These are phyloP conservation scores for Rhynchosporium secalis DNA, from an alignment of 2,329 filamentous ascomycete species.

Conservation along the genomic window DNA sequence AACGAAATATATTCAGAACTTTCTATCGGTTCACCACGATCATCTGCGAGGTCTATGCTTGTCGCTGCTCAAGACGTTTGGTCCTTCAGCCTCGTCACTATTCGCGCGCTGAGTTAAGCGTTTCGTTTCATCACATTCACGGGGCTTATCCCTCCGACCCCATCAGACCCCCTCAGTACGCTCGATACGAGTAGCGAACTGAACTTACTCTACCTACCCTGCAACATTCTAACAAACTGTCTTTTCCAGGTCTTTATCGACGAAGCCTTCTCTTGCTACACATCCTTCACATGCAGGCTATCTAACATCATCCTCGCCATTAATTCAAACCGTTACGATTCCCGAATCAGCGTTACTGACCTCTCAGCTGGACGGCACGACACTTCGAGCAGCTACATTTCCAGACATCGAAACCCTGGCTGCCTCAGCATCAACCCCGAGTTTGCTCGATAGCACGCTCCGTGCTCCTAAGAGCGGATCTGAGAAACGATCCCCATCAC, in stretches of 20 bases:
- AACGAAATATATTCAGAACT: constrained; percentile 2
- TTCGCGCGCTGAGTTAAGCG: constrained; percentile 15
- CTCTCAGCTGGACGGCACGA: constrained; percentile 38
- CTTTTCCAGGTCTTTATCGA: constrained; percentile 34
- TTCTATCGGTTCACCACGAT: background rate
- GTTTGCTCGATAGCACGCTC: constrained; percentile 41
- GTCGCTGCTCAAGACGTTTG: constrained; percentile 9
- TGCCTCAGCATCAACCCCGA: constrained; percentile 38
- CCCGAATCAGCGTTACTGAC: constrained; percentile 42
- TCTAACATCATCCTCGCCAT: constrained; percentile 67
- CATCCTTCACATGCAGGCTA: constrained; percentile 68
- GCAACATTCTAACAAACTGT: constrained; percentile 26
- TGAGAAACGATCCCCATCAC: constrained; percentile 64
- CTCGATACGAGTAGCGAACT: constrained; percentile 22
- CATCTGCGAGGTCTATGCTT: constrained; percentile 21
- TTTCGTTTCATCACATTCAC: constrained; percentile 22
- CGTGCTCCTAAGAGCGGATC: constrained; percentile 46
- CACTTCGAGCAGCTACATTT: constrained; percentile 44
- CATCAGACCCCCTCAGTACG: background rate
- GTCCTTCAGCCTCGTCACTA: constrained; percentile 14
- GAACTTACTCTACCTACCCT: constrained; percentile 7
- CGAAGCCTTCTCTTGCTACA: constrained; percentile 53
- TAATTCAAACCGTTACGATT: constrained; percentile 59
- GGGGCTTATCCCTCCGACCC: constrained; percentile 16
- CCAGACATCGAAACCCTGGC: constrained; percentile 35